Evolutionary conservation across 331 rosid genomes (phyloP).

Genomic region (Quercus tomentella): DNA sequence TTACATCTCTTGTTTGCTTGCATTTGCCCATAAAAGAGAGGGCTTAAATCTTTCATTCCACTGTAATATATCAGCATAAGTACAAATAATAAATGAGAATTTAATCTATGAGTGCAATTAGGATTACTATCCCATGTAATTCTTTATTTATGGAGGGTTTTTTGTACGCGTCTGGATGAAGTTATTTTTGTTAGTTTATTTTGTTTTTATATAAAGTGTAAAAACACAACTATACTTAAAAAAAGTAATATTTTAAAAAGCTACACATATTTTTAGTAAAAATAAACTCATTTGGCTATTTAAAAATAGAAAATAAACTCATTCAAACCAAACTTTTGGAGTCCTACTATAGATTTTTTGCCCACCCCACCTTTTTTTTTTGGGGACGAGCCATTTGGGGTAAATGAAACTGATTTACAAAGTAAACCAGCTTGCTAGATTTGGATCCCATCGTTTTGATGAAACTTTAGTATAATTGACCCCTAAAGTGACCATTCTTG

Average conservation of each 20-base stretch:
- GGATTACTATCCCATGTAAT: too few relatives aligned
- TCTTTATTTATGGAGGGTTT: too few relatives aligned
- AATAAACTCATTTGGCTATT: too few relatives aligned
- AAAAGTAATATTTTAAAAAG: too few relatives aligned
- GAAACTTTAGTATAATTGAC: slow-evolving; percentile 35
- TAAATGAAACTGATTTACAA: slow-evolving; percentile 10
- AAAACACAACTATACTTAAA: too few relatives aligned
- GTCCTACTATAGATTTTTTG: too few relatives aligned
- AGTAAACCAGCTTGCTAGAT: slow-evolving; percentile 5
- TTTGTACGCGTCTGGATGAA: too few relatives aligned
- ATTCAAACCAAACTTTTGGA: too few relatives aligned
- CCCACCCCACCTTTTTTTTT: too few relatives aligned
- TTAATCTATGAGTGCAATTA: not conserved
- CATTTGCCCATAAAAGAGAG: not conserved
- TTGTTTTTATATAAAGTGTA: not conserved
- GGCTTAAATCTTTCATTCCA: not conserved
- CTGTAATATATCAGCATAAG: not conserved
- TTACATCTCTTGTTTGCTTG: not conserved
- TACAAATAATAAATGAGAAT: not conserved
- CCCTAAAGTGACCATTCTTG: slow-evolving; percentile 33
- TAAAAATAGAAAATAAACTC: too few relatives aligned
- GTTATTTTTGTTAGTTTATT: not conserved
- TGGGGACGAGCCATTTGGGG: not conserved
- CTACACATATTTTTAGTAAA: too few relatives aligned
- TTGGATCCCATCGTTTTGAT: slow-evolving; percentile 23